Evolutionary conservation across 1,139 yeast species (phyloP).

Genomic region (Debaryomyces coudertii): DNA sequence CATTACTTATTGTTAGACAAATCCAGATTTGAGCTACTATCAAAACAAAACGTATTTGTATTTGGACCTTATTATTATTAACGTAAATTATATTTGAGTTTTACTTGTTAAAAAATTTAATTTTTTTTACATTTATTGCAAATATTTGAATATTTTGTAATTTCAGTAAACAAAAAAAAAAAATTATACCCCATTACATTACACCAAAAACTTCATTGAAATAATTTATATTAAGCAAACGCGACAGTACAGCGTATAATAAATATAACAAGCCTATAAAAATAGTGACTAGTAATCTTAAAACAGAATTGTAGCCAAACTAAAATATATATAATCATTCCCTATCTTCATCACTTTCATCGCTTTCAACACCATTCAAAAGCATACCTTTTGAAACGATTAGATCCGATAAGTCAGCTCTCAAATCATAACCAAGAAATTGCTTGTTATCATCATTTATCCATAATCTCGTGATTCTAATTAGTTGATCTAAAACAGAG

Average conservation of each 20-base stretch:
- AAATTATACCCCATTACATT: too few species aligned
- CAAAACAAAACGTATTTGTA: too few species aligned
- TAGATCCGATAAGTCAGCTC: constrained; percentile 33
- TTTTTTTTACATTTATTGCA: too few species aligned
- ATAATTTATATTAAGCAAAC: too few species aligned
- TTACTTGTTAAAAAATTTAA: too few species aligned
- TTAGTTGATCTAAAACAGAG: constrained; percentile 31
- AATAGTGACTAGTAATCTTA: neutral
- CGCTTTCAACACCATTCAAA: constrained; percentile 6
- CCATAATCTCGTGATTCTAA: constrained; percentile 37
- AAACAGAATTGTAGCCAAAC: neutral
- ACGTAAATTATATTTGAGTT: too few species aligned
- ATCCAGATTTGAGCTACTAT: too few species aligned
- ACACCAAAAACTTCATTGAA: too few species aligned
- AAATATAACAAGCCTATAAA: neutral
- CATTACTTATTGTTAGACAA: too few species aligned
- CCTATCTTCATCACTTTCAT: neutral
- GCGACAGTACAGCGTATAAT: neutral
- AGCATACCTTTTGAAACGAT: constrained; percentile 17
- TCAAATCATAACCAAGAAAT: constrained; percentile 27
- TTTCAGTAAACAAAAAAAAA: too few species aligned
- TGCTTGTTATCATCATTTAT: constrained; percentile 28
- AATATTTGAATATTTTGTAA: too few species aligned
- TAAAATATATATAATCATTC: neutral
- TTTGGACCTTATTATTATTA: too few species aligned